Conservation (phyloP, 2,329 filamentous ascomycete genomes). For the Penicillium corylophilum region DNA sequence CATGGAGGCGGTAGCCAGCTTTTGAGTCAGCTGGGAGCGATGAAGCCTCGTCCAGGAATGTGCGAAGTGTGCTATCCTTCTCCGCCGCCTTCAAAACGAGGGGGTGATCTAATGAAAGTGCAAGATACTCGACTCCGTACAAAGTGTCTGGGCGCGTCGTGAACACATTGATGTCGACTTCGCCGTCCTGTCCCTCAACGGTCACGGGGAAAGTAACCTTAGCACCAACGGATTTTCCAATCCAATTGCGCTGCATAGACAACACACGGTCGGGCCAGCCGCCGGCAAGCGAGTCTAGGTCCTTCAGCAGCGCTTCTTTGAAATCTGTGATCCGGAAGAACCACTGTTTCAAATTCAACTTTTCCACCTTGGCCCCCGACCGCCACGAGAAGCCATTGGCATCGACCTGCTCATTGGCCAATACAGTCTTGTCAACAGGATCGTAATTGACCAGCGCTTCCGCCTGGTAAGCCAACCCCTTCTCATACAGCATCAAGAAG, state of each 20-base stretch:
- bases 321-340: slow-evolving; percentile 82
- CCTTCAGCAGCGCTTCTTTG: slow-evolving; percentile 68
- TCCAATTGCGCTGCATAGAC: slow-evolving; percentile 83
- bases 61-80: slow-evolving; percentile 60
- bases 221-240: slow-evolving; percentile 74
- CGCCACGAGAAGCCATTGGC: slow-evolving; percentile 82
- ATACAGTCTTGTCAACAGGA: slow-evolving; percentile 81
- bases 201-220: slow-evolving; percentile 67
- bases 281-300: slow-evolving; percentile 65
- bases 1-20: slow-evolving; percentile 65
- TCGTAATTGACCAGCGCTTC: slow-evolving; percentile 88
- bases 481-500: slow-evolving; percentile 73
- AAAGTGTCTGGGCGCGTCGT: slow-evolving; percentile 84
- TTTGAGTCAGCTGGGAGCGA: slow-evolving; percentile 58
- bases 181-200: slow-evolving; percentile 29
- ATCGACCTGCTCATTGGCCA: slow-evolving; percentile 87
- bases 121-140: slow-evolving; percentile 83
- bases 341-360: slow-evolving; percentile 79
- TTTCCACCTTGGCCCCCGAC: slow-evolving; percentile 80
- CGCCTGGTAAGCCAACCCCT: slow-evolving; percentile 76
- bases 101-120: slow-evolving; percentile 71
- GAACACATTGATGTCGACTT: slow-evolving; percentile 65
- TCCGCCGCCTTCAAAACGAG: slow-evolving; percentile 63
- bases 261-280: slow-evolving; percentile 82
- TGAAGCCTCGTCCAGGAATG: slow-evolving; percentile 61